phyloP scores from a whole-genome alignment of 192 early-diverging fungal species.

The Rhizophagus prolifer region DNA sequence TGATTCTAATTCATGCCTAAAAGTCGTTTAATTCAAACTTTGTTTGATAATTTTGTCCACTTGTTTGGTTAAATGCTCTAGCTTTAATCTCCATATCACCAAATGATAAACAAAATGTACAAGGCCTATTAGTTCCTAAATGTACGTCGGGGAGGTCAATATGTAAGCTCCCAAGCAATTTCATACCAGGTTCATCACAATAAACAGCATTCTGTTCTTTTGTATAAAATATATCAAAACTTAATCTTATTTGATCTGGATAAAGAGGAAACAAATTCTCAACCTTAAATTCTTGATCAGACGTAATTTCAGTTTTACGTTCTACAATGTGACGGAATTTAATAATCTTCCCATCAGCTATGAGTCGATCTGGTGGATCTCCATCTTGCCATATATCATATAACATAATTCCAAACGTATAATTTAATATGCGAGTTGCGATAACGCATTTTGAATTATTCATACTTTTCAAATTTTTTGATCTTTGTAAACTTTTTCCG shows the following conservation, averaged over 20 bases:
- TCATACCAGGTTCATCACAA: slow-evolving; percentile 12
- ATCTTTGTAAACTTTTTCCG: slow-evolving; percentile 22
- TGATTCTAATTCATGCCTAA: too few species aligned
- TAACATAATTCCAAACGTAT: too few species aligned
- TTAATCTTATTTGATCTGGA: not conserved
- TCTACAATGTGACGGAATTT: not conserved
- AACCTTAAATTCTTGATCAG: not conserved
- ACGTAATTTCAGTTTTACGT: not conserved
- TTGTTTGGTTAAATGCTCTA: not conserved
- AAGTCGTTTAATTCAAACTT: not conserved
- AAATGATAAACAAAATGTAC: not conserved
- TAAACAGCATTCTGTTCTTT: not conserved
- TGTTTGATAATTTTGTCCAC: not conserved
- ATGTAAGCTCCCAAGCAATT: not conserved
- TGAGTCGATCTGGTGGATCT: too few species aligned
- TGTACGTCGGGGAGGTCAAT: not conserved
- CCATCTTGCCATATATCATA: too few species aligned
- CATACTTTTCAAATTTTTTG: too few species aligned
- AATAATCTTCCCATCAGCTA: not conserved
- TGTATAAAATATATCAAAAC: not conserved
- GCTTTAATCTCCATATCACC: slow-evolving; percentile 2
- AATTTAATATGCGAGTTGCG: too few species aligned
- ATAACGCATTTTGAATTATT: too few species aligned
- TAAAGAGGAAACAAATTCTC: not conserved
- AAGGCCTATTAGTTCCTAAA: not conserved